Base-by-base conservation (phyloP, 805 yeast species). In the Yarrowia sp. region DNA sequence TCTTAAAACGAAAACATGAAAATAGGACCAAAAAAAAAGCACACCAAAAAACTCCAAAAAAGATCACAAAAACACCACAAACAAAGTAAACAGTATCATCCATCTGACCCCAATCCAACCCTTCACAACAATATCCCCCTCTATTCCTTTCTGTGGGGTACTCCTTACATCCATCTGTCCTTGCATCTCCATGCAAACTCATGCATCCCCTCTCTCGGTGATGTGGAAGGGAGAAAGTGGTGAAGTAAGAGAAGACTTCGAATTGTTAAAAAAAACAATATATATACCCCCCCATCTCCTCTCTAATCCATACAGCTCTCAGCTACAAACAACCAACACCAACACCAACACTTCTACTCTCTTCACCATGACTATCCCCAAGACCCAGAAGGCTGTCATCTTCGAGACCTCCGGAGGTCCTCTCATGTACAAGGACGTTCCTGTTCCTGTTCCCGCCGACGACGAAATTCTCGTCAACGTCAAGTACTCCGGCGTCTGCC, bases 401-500 rank as follows among this genome's bases (percentile, higher is more conserved):
- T 88, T 88, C 79, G 87, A 87, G 77, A 84, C 83, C 76, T 80
- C 82, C 79, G 85, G 86, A 71, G 92, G 92, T 73, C 83, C 85
- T 68, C 79, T 90, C 72, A 78, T 80, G 70, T 88, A 87, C 83
- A 84, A 84, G 76, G 92, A 90, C 73, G 85, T 90, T 70, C 89
- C 93, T 61, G 94, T 91, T 68, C 96, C 96, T 74, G 79, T 77
- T 60, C 96, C 96, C 74, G 88, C 85, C 77, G 80, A 91, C 70
- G 88, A 87, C 76, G 93, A 91, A 79, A 83, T 91, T 72, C 84
- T 92, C 77, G 82, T 92, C 80, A 87, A 92, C 78, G 87, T 92
- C 79, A 87, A 86, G 80, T 91, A 88, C 84, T 87, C 96, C 30
- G 97, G 97, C 79, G 96, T 91, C 67, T 91, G 97, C 80, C 97